Evolutionary conservation across 2,329 filamentous ascomycete species (phyloP).

Genomic region (Fusarium sp.): DNA sequence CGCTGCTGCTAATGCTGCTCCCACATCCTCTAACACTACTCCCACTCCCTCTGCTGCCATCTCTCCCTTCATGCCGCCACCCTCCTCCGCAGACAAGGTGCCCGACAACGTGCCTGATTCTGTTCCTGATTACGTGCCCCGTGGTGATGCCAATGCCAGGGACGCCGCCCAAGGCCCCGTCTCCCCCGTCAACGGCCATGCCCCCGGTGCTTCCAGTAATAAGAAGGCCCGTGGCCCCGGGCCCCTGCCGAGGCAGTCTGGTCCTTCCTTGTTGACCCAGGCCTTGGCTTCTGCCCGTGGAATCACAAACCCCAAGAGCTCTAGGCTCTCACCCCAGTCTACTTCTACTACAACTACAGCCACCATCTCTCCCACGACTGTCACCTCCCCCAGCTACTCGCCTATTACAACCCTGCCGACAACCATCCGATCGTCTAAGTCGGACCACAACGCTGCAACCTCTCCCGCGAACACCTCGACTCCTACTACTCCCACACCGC

Average conservation of each 20-base stretch:
- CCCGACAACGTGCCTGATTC: constrained; percentile 40
- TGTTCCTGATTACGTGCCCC: constrained; percentile 39
- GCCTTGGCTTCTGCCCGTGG: constrained; percentile 66
- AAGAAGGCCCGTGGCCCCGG: constrained; percentile 56
- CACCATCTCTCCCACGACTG: constrained; percentile 26
- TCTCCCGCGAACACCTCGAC: constrained; percentile 22
- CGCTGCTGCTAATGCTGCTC: constrained; percentile 35
- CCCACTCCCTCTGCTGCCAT: constrained; percentile 36
- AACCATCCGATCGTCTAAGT: constrained; percentile 25
- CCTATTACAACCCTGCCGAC: constrained; percentile 3
- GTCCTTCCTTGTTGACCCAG: constrained; percentile 64
- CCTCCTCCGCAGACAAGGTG: constrained; percentile 34
- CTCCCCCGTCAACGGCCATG: constrained; percentile 19
- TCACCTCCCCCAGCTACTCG: constrained; percentile 14
- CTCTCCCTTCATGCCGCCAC: constrained; percentile 35
- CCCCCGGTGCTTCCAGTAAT: constrained; percentile 43
- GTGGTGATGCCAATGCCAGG: constrained; percentile 40
- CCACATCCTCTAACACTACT: constrained; percentile 31
- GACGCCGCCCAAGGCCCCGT: constrained; percentile 14
- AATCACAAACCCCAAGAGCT: constrained; percentile 47
- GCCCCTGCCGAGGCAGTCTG: constrained; percentile 54
- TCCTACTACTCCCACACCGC: constrained; percentile 14
- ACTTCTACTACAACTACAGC: constrained; percentile 12
- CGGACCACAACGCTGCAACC: constrained; percentile 20
- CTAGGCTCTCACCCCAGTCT: constrained; percentile 24